Evolutionary conservation across 768 basidiomycete genomes (phyloP).

Genomic region (Boletus sensibilis): DNA sequence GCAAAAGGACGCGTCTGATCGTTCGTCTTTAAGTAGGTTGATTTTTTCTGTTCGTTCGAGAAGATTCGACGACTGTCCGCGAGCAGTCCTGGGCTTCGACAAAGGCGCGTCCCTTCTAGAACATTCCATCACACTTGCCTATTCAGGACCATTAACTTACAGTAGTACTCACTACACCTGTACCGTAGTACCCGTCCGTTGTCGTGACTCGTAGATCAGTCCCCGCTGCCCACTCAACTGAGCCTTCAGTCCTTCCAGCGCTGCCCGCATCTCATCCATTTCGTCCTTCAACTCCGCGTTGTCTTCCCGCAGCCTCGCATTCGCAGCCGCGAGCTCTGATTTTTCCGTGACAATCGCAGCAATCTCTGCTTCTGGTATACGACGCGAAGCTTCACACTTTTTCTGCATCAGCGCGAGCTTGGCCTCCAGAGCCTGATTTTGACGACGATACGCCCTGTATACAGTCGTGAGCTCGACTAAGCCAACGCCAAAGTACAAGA

Average conservation of each 20-base stretch:
- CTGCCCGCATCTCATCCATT: slow-evolving; percentile 65
- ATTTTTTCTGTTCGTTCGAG: slow-evolving; percentile 37
- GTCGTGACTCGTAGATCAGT: slow-evolving; percentile 46
- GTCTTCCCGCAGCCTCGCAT: slow-evolving; percentile 54
- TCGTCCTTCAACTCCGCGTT: slow-evolving; percentile 56
- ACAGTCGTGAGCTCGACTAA: not conserved
- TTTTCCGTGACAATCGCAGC: slow-evolving; percentile 48
- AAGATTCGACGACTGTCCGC: slow-evolving; percentile 39
- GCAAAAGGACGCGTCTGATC: slow-evolving; percentile 18
- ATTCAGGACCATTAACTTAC: slow-evolving; percentile 14
- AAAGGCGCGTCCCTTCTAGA: slow-evolving; percentile 29
- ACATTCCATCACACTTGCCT: slow-evolving; percentile 36
- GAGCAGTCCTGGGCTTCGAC: slow-evolving; percentile 7
- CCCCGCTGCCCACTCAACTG: slow-evolving; percentile 49
- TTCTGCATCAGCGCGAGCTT: slow-evolving; percentile 48
- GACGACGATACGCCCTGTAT: slow-evolving; percentile 53
- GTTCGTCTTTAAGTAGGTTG: slow-evolving; percentile 37
- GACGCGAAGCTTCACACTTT: slow-evolving; percentile 37
- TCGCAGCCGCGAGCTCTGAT: slow-evolving; percentile 44
- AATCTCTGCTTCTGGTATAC: slow-evolving; percentile 41
- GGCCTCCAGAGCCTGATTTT: slow-evolving; percentile 62
- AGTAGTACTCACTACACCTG: not conserved
- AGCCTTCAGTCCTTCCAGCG: slow-evolving; percentile 65
- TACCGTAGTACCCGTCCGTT: slow-evolving; percentile 34
- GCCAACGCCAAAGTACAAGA: not conserved